Evolutionary conservation across 495 filamentous ascomycete species (phyloP).

Genomic region (Viridothelium virens): DNA sequence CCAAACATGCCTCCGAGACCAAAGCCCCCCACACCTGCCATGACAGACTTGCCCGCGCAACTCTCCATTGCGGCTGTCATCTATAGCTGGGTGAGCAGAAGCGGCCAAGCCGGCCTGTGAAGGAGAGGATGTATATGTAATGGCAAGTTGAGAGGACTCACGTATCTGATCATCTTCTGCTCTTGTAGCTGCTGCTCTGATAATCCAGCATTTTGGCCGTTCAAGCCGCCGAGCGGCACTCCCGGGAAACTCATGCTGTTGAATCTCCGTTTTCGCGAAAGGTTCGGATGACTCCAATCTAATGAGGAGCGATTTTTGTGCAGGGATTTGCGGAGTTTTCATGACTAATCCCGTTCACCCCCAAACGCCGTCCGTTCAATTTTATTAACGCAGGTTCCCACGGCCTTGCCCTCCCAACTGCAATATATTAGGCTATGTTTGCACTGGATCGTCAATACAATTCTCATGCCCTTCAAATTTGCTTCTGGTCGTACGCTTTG

Average conservation of each 20-base stretch:
- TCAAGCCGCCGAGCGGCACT: conserved; percentile 5
- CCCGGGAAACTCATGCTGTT: background rate
- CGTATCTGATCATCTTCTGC: conserved; percentile 31
- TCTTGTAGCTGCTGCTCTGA: conserved; percentile 27
- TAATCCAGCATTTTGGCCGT: conserved; percentile 11
- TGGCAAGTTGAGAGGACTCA: conserved; percentile 1
- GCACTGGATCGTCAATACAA: too few species aligned
- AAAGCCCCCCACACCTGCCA: conserved; percentile 81
- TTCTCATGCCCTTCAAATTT: too few species aligned
- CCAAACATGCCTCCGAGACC: conserved; percentile 88
- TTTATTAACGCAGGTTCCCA: background rate
- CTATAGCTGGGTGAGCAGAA: conserved; percentile 34
- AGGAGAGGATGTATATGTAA: background rate
- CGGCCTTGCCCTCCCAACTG: background rate
- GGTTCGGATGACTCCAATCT: background rate
- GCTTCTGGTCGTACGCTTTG: too few species aligned
- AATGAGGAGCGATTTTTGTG: background rate
- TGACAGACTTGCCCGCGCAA: conserved; percentile 72
- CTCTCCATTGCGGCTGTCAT: conserved; percentile 81
- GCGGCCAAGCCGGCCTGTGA: background rate
- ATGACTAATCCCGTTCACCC: background rate
- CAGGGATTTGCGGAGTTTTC: background rate
- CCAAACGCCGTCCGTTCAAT: background rate
- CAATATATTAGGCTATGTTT: background rate
- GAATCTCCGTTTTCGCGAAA: background rate